These are phyloP conservation scores for Danielia reshetovae DNA, from an alignment of 805 yeast genomes.

Conservation along the genomic window DNA sequence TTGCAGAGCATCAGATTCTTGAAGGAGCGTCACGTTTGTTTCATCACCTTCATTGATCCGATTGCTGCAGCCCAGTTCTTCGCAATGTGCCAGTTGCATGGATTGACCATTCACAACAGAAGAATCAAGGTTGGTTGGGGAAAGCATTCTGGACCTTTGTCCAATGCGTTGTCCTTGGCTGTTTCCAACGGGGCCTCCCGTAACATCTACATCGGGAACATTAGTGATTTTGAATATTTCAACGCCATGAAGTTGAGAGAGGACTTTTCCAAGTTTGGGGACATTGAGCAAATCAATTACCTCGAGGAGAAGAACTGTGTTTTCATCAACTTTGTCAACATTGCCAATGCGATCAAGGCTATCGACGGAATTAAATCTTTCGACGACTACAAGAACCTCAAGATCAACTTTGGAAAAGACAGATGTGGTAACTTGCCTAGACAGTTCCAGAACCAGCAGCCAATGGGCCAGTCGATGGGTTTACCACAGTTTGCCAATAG, in stretches of 20 bases:
- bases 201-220: slow-evolving; percentile 82
- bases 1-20: slow-evolving; percentile 78
- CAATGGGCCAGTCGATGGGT: slow-evolving; percentile 4
- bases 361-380: slow-evolving; percentile 84
- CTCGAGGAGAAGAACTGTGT: slow-evolving; percentile 82
- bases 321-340: slow-evolving; percentile 86
- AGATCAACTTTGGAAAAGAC: slow-evolving; percentile 48
- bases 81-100: slow-evolving; percentile 90
- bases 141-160: slow-evolving; percentile 88
- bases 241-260: slow-evolving; percentile 58
- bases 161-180: slow-evolving; percentile 82
- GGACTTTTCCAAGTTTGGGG: slow-evolving; percentile 83
- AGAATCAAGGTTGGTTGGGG: slow-evolving; percentile 97
- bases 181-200: slow-evolving; percentile 93
- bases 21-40: slow-evolving; percentile 85
- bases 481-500: slow-evolving; percentile 3
- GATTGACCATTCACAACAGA: slow-evolving; percentile 79
- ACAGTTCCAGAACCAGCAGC: slow-evolving; percentile 46
- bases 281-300: slow-evolving; percentile 90
- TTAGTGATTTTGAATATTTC: slow-evolving; percentile 47
- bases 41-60: slow-evolving; percentile 93
- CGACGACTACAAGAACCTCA: slow-evolving; percentile 57
- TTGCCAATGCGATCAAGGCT: slow-evolving; percentile 84
- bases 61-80: slow-evolving; percentile 97
- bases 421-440: slow-evolving; percentile 94